These are phyloP conservation scores for Geotrichum carabidarum DNA, from an alignment of 1,139 yeast species.

Conservation along the genomic window DNA sequence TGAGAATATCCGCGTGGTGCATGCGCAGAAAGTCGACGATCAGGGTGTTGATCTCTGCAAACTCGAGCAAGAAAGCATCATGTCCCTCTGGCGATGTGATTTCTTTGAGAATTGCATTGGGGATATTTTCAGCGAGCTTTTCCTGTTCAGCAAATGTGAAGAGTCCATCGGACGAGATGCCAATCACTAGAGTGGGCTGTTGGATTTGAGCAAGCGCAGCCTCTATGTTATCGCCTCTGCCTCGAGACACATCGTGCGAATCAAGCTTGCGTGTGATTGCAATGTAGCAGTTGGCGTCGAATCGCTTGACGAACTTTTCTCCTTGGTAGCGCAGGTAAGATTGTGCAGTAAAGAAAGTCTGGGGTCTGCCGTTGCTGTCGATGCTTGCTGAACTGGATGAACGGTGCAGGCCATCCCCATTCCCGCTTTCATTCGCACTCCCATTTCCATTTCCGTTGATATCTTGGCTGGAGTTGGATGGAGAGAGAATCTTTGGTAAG, in stretches of 20 bases:
- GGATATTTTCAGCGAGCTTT: slow-evolving; percentile 68
- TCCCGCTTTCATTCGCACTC: too few relatives aligned
- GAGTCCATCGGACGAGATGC: slow-evolving; percentile 86
- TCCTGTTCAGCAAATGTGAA: slow-evolving; percentile 92
- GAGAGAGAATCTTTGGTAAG: too few relatives aligned
- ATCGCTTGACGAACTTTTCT: slow-evolving; percentile 76
- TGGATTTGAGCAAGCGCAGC: slow-evolving; percentile 52
- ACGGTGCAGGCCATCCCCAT: slow-evolving; percentile 1
- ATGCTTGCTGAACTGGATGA: slow-evolving; percentile 12
- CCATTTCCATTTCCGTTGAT: too few relatives aligned
- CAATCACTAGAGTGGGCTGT: slow-evolving; percentile 79
- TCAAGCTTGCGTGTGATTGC: slow-evolving; percentile 89
- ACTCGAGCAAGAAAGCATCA: slow-evolving; percentile 90
- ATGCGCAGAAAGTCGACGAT: slow-evolving; percentile 60
- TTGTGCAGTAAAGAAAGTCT: slow-evolving; percentile 91
- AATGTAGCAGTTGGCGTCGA: slow-evolving; percentile 94
- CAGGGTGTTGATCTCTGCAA: slow-evolving; percentile 68
- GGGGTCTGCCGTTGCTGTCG: slow-evolving; percentile 48
- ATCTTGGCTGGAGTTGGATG: too few relatives aligned
- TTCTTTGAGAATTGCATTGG: slow-evolving; percentile 60
- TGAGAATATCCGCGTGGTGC: slow-evolving; percentile 54
- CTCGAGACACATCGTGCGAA: slow-evolving; percentile 89
- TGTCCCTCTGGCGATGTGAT: slow-evolving; percentile 96
- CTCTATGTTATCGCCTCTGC: slow-evolving; percentile 51
- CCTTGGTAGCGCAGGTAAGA: slow-evolving; percentile 92